These are phyloP conservation scores for Ceriops tagal DNA, from an alignment of 345 rosid genomes.

Conservation along the genomic window DNA sequence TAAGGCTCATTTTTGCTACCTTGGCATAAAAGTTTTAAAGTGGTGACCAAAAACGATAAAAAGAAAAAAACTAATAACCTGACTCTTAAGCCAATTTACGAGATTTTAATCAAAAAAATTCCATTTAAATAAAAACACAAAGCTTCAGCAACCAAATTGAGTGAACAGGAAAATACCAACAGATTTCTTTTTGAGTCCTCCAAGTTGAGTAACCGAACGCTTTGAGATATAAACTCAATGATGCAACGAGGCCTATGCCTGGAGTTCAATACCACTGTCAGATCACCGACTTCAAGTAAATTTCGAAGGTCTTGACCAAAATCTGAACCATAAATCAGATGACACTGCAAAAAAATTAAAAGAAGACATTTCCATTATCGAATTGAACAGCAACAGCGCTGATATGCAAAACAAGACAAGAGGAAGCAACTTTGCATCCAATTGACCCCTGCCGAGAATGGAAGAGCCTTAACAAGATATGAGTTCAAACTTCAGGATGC, in stretches of 20 bases:
- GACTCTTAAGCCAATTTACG: not conserved
- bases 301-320: constrained; percentile 51
- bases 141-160: constrained; percentile 1
- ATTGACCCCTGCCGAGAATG: not conserved
- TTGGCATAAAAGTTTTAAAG: not conserved
- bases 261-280: constrained; percentile 63
- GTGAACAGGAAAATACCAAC: constrained; percentile 53
- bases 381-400: constrained; percentile 12
- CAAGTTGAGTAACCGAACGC: constrained; percentile 52
- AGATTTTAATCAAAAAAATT: not conserved
- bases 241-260: constrained; percentile 78
- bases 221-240: constrained; percentile 71
- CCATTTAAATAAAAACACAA: not conserved
- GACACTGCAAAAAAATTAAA: constrained; percentile 84
- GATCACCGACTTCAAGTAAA: constrained; percentile 69
- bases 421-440: not conserved
- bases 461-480: no score
- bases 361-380: constrained; percentile 7
- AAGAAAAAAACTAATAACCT: not conserved
- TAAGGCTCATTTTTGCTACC: not conserved
- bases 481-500: no score
- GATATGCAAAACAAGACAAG: not conserved
- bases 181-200: constrained; percentile 50
- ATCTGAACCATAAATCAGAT: constrained; percentile 71
- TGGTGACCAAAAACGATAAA: no score